Conservation (phyloP, 1,284 basidiomycete genomes). For the Albatrellus sp. region DNA sequence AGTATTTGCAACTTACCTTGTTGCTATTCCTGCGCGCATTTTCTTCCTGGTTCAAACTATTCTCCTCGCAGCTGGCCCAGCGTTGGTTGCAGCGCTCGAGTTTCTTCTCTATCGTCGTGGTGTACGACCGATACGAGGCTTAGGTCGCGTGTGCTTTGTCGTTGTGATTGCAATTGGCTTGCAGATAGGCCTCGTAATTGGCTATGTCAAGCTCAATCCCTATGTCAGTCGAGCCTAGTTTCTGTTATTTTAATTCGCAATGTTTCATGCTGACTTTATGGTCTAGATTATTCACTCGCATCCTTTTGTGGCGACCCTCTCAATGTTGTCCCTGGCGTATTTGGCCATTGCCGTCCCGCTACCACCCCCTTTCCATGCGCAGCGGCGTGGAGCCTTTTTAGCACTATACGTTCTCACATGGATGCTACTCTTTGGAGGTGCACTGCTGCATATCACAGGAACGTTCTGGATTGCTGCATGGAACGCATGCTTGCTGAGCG, state of each 20-base stretch:
- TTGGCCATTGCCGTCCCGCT: slow-evolving; percentile 30
- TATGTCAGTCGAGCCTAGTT: slow-evolving; percentile 34
- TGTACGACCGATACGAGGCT: slow-evolving; percentile 13
- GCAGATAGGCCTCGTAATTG: slow-evolving; percentile 34
- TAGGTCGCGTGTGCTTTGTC: slow-evolving; percentile 46
- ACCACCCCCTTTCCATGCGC: slow-evolving; percentile 19
- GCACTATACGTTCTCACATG: slow-evolving; percentile 21
- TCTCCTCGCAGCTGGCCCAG: slow-evolving; percentile 47
- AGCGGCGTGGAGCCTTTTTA: slow-evolving; percentile 18
- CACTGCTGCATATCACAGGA: slow-evolving; percentile 18
- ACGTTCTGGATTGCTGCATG: slow-evolving; percentile 31
- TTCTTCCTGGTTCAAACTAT: slow-evolving; percentile 47
- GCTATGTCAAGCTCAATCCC: slow-evolving; percentile 44
- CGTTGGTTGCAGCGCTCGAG: slow-evolving; percentile 34
- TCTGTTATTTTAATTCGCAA: not conserved
- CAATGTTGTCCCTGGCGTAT: slow-evolving; percentile 37
- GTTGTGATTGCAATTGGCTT: slow-evolving; percentile 30
- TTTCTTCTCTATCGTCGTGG: slow-evolving; percentile 8
- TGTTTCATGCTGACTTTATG: not conserved
- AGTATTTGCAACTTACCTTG: slow-evolving; percentile 50
- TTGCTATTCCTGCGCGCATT: slow-evolving; percentile 38
- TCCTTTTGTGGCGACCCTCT: slow-evolving; percentile 37
- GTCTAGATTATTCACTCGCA: slow-evolving; percentile 47
- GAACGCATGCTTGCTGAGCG: slow-evolving; percentile 38
- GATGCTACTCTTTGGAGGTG: slow-evolving; percentile 20